Percentiles rank a stretch among this genome's conserved stretches.
Conservation (phyloP, 2,329 filamentous ascomycete genomes). For the Trichoderma endophyticum region DNA sequence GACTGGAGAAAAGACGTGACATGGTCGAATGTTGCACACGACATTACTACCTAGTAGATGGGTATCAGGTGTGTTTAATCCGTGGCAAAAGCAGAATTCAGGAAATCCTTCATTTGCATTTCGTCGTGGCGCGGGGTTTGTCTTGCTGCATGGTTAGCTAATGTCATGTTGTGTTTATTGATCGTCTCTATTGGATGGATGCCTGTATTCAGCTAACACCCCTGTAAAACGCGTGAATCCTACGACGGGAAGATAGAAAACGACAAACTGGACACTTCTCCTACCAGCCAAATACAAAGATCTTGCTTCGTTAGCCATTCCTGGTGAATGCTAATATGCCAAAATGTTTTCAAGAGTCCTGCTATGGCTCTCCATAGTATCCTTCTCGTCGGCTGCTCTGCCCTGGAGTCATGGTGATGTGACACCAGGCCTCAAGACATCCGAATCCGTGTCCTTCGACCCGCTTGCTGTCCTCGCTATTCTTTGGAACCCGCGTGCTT, state of each 20-base stretch:
- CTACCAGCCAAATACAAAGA: background rate
- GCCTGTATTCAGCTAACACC: background rate
- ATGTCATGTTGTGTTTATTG: background rate
- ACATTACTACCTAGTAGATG: background rate
- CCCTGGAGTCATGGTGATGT: background rate
- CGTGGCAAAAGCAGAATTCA: background rate
- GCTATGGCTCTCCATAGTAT: background rate
- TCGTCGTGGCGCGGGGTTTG: background rate
- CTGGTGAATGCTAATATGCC: background rate
- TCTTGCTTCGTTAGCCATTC: background rate
- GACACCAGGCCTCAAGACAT: background rate
- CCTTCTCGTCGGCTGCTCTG: background rate
- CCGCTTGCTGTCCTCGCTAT: background rate
- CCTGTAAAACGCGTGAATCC: background rate
- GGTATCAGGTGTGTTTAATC: background rate
- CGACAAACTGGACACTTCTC: background rate
- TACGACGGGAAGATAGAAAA: background rate
- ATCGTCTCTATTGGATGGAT: background rate
- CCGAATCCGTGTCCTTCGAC: background rate
- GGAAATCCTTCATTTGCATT: background rate
- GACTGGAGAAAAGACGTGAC: background rate
- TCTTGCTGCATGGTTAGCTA: background rate
- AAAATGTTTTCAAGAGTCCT: background rate
- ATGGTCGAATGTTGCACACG: background rate
- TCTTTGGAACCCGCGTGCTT: background rate